These are phyloP conservation scores for Penicillium aurantiogriseum DNA, from an alignment of 2,329 filamentous ascomycete species.

Conservation along the genomic window DNA sequence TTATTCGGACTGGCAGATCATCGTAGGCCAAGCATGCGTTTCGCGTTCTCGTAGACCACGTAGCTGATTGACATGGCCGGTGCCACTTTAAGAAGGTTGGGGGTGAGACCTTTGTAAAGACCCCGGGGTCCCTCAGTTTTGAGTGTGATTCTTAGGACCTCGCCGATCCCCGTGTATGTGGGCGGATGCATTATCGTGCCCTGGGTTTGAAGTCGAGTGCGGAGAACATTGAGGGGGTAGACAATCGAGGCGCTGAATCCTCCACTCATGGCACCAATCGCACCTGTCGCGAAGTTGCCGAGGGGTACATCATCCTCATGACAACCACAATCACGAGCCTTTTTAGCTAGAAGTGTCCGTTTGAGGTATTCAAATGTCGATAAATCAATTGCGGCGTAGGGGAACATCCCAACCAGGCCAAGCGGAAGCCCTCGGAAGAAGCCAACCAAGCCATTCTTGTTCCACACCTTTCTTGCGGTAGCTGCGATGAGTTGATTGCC, in stretches of 20 bases:
- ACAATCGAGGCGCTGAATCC: slow-evolving; percentile 91
- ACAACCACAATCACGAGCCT: slow-evolving; percentile 66
- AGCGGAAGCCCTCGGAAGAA: slow-evolving; percentile 93
- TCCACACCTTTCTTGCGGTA: slow-evolving; percentile 84
- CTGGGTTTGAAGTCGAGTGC: slow-evolving; percentile 89
- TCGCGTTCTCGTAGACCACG: slow-evolving; percentile 88
- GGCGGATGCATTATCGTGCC: slow-evolving; percentile 87
- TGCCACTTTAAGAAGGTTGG: slow-evolving; percentile 93
- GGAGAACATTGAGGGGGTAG: slow-evolving; percentile 89
- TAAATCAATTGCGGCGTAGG: slow-evolving; percentile 94
- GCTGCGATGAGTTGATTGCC: slow-evolving; percentile 79
- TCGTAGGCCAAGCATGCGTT: slow-evolving; percentile 62
- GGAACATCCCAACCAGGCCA: slow-evolving; percentile 94
- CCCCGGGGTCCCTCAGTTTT: slow-evolving; percentile 79
- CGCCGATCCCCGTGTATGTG: slow-evolving; percentile 86
- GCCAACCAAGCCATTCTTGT: slow-evolving; percentile 67
- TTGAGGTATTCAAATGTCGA: slow-evolving; percentile 95
- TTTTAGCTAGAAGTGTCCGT: slow-evolving; percentile 65
- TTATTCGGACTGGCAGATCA: slow-evolving; percentile 26
- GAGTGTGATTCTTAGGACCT: slow-evolving; percentile 81
- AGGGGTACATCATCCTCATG: slow-evolving; percentile 80
- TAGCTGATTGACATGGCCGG: slow-evolving; percentile 95
- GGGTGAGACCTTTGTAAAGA: slow-evolving; percentile 91
- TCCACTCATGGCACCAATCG: slow-evolving; percentile 87
- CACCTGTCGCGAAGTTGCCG: slow-evolving; percentile 78